Evolutionary conservation across 495 filamentous ascomycete species (phyloP).

Genomic region (Lophiotrema nucula): DNA sequence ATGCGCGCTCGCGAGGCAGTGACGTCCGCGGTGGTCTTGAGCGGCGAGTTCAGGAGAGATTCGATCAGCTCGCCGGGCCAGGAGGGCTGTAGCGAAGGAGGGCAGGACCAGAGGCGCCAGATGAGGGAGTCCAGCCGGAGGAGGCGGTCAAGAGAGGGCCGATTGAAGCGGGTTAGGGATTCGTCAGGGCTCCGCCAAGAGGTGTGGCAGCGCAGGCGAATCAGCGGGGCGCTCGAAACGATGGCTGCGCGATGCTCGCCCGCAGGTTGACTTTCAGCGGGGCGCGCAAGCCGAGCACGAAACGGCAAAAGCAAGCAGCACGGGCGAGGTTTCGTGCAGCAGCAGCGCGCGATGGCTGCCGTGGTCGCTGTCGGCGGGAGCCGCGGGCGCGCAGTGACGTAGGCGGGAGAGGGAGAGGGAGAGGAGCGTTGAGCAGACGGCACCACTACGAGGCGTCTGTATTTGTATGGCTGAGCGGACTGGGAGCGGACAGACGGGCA

Average conservation of each 20-base stretch:
- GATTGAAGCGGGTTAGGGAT: background rate
- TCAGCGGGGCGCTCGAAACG: conserved; percentile 10
- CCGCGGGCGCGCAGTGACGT: background rate
- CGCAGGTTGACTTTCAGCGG: background rate
- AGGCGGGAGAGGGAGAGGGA: no score
- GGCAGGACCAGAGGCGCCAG: background rate
- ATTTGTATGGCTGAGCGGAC: no score
- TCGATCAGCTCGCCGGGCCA: background rate
- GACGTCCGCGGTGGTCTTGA: background rate
- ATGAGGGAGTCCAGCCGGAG: conserved; percentile 12
- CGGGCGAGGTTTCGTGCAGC: background rate
- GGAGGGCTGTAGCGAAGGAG: background rate
- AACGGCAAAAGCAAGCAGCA: conserved; percentile 1
- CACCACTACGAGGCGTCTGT: no score
- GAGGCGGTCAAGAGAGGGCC: conserved; percentile 11
- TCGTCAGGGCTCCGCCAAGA: conserved; percentile 4
- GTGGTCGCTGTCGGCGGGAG: background rate
- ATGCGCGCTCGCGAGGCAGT: background rate
- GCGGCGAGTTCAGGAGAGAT: background rate
- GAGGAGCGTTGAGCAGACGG: no score
- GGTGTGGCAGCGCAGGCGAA: conserved; percentile 7
- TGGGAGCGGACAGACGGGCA: no score
- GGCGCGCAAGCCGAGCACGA: conserved; percentile 1
- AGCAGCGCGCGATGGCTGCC: background rate
- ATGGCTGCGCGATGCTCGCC: background rate